These are phyloP conservation scores for Aspergillus sp. DNA, from an alignment of 2,329 filamentous ascomycete genomes.

Conservation along the genomic window DNA sequence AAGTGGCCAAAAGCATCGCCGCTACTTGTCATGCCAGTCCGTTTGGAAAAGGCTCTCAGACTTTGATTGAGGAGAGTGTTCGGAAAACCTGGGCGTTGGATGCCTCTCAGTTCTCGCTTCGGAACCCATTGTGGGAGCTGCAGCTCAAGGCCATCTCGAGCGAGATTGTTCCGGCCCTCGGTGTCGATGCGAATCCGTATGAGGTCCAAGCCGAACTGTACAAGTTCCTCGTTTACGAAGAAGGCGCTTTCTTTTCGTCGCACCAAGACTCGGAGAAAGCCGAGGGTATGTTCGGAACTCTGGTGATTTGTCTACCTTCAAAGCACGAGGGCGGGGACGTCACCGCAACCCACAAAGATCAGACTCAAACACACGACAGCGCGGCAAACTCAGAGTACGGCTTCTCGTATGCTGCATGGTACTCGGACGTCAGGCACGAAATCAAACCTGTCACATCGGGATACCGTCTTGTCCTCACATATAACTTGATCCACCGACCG, in stretches of 20 bases:
- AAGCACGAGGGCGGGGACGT: conserved; percentile 19
- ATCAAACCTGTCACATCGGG: conserved; percentile 16
- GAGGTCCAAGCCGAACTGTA: conserved; percentile 18
- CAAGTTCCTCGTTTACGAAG: conserved; percentile 19
- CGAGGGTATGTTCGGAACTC: conserved; percentile 20
- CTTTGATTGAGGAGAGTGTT: conserved; percentile 17
- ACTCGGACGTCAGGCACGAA: conserved; percentile 17
- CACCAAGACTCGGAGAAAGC: conserved; percentile 14
- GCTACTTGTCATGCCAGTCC: conserved; percentile 11
- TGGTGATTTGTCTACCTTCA: conserved; percentile 17
- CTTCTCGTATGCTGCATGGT: conserved; percentile 15
- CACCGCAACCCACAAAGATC: conserved; percentile 4
- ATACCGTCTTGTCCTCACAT: conserved; percentile 16
- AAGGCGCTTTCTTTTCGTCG: conserved; percentile 13
- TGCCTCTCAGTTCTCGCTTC: conserved; percentile 12
- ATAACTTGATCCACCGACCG: conserved; percentile 18
- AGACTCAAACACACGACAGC: not conserved
- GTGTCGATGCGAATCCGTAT: not conserved
- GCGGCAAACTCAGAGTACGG: conserved; percentile 12
- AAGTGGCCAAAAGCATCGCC: conserved; percentile 4
- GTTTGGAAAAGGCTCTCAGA: conserved; percentile 19
- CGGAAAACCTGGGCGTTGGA: conserved; percentile 20
- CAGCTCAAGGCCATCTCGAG: not conserved
- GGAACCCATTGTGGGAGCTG: conserved; percentile 7
- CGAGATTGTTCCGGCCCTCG: conserved; percentile 6